These are phyloP conservation scores for Chondrostereum purpureum DNA, from an alignment of 1,284 basidiomycete genomes.

Conservation along the genomic window DNA sequence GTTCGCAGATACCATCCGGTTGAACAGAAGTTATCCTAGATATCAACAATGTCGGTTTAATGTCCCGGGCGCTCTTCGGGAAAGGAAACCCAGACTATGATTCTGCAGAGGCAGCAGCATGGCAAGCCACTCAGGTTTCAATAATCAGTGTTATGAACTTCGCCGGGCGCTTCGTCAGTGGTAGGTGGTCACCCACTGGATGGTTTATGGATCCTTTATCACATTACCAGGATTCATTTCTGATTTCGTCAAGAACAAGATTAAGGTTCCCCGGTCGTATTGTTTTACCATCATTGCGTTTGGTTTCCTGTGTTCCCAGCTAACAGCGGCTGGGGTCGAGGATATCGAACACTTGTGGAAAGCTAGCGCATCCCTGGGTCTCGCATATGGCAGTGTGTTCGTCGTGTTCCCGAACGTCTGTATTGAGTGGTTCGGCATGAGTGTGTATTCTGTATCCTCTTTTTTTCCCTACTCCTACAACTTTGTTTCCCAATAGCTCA, in stretches of 20 bases:
- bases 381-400: conserved; percentile 73
- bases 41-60: conserved; percentile 92
- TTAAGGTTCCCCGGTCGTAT: conserved; percentile 61
- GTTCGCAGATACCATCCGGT: too few species aligned
- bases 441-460: conserved; percentile 33
- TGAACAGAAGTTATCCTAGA: too few species aligned
- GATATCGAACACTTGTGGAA: conserved; percentile 65
- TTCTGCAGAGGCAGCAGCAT: conserved; percentile 56
- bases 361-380: conserved; percentile 65
- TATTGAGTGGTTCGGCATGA: conserved; percentile 79
- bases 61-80: conserved; percentile 79
- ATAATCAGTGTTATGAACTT: conserved; percentile 83
- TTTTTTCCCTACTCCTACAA: neutral
- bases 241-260: conserved; percentile 60
- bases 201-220: neutral
- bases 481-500: conserved; percentile 36
- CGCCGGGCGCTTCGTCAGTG: conserved; percentile 72
- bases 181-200: conserved; percentile 33
- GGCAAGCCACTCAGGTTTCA: conserved; percentile 85
- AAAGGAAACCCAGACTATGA: conserved; percentile 38
- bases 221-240: conserved; percentile 47
- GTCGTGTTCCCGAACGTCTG: conserved; percentile 67
- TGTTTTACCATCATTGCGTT: conserved; percentile 62
- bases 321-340: conserved; percentile 49
- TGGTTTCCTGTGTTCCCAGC: conserved; percentile 67